A percentile compares a stretch with the other conserved stretches of the same genome.
Conservation (phyloP, 2,329 filamentous ascomycete species). For the Mycogone perniciosa region DNA sequence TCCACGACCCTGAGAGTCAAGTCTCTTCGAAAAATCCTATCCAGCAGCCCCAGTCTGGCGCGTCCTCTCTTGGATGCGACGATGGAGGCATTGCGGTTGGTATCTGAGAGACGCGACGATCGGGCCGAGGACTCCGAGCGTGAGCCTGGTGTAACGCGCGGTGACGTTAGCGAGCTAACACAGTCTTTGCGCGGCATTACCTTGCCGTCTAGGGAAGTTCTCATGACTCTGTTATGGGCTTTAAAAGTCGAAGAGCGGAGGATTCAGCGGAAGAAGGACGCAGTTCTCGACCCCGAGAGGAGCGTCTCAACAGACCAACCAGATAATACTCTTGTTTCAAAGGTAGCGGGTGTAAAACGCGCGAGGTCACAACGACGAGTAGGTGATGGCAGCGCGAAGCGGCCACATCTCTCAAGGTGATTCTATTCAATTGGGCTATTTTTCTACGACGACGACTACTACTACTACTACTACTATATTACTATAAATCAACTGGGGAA, state of each 20-base stretch:
- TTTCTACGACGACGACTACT: not conserved
- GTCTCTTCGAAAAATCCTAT: slow-evolving; percentile 58
- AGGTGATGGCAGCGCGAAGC: slow-evolving; percentile 14
- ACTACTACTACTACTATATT: not conserved
- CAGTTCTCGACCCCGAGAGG: slow-evolving; percentile 20
- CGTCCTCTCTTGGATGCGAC: slow-evolving; percentile 69
- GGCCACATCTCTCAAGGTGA: slow-evolving; percentile 18
- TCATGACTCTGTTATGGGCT: slow-evolving; percentile 43
- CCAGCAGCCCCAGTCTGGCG: slow-evolving; percentile 68
- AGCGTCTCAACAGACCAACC: slow-evolving; percentile 19
- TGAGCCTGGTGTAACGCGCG: slow-evolving; percentile 33
- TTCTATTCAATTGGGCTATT: slow-evolving; percentile 15
- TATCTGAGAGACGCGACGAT: slow-evolving; percentile 50
- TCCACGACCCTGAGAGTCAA: slow-evolving; percentile 55
- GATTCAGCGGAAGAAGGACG: slow-evolving; percentile 20
- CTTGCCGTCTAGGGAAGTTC: slow-evolving; percentile 41
- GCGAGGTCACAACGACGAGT: not conserved
- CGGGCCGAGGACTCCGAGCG: slow-evolving; percentile 34
- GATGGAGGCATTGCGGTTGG: slow-evolving; percentile 66
- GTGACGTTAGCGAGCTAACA: slow-evolving; percentile 28
- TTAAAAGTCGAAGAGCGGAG: slow-evolving; percentile 37
- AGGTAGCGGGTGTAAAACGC: slow-evolving; percentile 15
- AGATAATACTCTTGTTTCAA: slow-evolving; percentile 19
- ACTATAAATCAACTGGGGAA: not conserved
- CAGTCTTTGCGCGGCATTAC: slow-evolving; percentile 31